phyloP scores from a whole-genome alignment of 805 yeast genomes.

The Saccharomyces eubayanus region DNA sequence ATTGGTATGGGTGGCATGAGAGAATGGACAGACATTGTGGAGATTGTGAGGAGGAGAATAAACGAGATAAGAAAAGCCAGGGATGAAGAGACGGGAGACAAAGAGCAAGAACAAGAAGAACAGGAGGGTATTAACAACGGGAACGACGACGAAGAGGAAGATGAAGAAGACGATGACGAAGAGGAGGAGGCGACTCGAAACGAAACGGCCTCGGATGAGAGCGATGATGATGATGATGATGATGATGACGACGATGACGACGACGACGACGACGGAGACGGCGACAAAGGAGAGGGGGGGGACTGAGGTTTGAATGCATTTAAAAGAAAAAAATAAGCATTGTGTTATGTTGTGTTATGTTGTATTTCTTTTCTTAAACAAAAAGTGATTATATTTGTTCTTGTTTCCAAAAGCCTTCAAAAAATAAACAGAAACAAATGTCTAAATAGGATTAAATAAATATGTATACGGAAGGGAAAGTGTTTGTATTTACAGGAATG shows the following conservation, averaged over 20 bases:
- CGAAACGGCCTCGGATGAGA: constrained; percentile 37
- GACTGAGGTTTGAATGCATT: neutral
- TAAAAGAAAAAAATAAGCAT: neutral
- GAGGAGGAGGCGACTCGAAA: constrained; percentile 37
- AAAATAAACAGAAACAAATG: neutral
- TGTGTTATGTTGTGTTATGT: neutral
- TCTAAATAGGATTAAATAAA: neutral
- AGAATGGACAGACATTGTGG: constrained; percentile 78
- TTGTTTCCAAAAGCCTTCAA: neutral
- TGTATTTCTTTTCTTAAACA: neutral
- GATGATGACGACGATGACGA: constrained; percentile 22
- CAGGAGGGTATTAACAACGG: constrained; percentile 40
- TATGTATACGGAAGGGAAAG: neutral
- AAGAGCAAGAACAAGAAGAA: constrained; percentile 6
- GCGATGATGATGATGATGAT: constrained; percentile 35
- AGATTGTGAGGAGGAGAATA: constrained; percentile 38
- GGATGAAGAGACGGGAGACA: constrained; percentile 17
- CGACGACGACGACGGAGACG: constrained; percentile 8
- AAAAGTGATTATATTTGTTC: neutral
- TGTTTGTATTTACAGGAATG: constrained; percentile 1
- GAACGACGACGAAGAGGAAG: constrained; percentile 39
- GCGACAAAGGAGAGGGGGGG: neutral
- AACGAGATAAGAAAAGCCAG: constrained; percentile 21
- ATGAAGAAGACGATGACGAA: constrained; percentile 36
- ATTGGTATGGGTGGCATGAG: constrained; percentile 91